Evolutionary conservation across 805 yeast genomes (phyloP), one percentile per base, ranked within the genome.

Genomic region (Kluyveromyces nonfermentans): DNA sequence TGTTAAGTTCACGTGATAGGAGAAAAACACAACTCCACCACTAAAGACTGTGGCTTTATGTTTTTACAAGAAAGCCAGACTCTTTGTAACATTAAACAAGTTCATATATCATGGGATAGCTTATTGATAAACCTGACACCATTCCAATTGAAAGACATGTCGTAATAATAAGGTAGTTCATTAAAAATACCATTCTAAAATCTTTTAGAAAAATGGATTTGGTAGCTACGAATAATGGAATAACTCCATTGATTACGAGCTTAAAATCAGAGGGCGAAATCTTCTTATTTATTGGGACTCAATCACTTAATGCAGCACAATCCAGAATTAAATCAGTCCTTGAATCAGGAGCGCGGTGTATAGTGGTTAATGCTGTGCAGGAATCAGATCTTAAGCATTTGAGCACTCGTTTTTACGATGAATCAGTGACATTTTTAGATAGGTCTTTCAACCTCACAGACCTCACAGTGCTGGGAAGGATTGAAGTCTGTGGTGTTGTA

Each of bases 401-500:
- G 48, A 16, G 41, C 7, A 43, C 47, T 32, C 47, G 50, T 22
- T 46, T 59, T 20, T 53, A 58, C 4, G 54, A 59, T 3, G 51
- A 55, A 9, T 56, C 61, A 7, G 55, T 71, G 7, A 43, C 44
- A 19, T 46, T 65, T 17, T 42, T 70, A 1, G 48, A 60, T 12
- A 59, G 70, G 41, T 44, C 49, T 2, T 75, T 75, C 46, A 58
- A 65, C 15, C 25, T 64, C 2, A 46, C 51, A 1, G 82, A 78
- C 53, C 63, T 87, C 33, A 64, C 69, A 1, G 63, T 70, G 0
- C 55, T 74, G 31, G 96, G 96, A 4, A 70, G 95, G 41, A 53
- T 58, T 0, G 74, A 74, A 20, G 87, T 82, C 3, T 80, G 75
- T 38, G 57, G 63, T 22, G 68, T 85, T 2, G 86, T 86, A 4